A percentile compares a stretch with the other conserved stretches of the same genome.
These are phyloP conservation scores for Boletus rubroflammeus DNA, from an alignment of 768 basidiomycete species.

Conservation along the genomic window DNA sequence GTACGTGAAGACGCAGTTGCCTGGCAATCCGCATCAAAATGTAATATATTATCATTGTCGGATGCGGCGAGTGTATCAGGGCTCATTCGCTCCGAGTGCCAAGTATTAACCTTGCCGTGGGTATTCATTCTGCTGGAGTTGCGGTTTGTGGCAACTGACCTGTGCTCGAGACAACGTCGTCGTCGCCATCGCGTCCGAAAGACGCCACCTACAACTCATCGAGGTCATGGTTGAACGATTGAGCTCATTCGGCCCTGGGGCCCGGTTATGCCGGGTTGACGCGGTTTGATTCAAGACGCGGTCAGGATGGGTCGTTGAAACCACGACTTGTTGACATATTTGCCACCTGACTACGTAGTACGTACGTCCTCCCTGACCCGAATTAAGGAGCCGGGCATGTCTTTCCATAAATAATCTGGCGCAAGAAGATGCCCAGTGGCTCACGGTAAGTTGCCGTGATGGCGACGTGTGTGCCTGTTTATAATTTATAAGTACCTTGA, in stretches of 20 bases:
- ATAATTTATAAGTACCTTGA: conserved; percentile 6
- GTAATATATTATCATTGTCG: not conserved
- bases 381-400: conserved; percentile 1
- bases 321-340: conserved; percentile 7
- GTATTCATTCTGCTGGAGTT: not conserved
- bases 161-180: not conserved
- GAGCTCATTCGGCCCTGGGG: not conserved
- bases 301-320: not conserved
- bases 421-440: conserved; percentile 16
- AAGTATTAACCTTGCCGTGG: not conserved
- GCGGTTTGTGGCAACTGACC: not conserved
- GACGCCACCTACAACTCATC: not conserved
- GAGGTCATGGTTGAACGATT: not conserved
- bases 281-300: not conserved
- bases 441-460: conserved; percentile 11
- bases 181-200: not conserved
- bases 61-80: conserved; percentile 2
- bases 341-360: conserved; percentile 3
- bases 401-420: conserved; percentile 17
- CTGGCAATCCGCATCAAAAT: conserved; percentile 25
- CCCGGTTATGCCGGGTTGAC: not conserved
- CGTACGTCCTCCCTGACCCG: conserved; percentile 1
- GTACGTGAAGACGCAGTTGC: conserved; percentile 23
- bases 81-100: conserved; percentile 3
- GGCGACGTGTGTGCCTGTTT: conserved; percentile 8